Evolutionary conservation across 2,329 filamentous ascomycete species (phyloP), one percentile per base, ranked within the genome.

Genomic region (Raffaelea ambrosiae): DNA sequence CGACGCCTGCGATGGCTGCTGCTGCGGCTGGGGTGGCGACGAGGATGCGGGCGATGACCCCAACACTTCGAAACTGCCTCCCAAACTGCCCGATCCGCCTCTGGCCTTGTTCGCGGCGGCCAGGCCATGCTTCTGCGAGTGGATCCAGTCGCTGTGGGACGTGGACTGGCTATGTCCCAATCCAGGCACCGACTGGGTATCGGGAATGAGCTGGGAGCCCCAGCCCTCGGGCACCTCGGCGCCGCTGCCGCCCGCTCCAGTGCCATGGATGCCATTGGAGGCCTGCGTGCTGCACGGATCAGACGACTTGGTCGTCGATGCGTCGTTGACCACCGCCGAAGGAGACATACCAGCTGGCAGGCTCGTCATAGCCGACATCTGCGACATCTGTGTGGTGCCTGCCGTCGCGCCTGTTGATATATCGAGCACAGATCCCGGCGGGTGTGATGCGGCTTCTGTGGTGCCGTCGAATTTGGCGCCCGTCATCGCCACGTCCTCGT

Each of bases 251-350:
- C n/a, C n/a, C n/a, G n/a, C n/a, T n/a, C n/a, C 39, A 9, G n/a
- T 20, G 11, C 59, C 66, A 18, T 79, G 75, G 23, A 68, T 65
- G 19, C 85, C 84, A 52, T 89, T 88, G 3, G 83, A 86, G 50
- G 77, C 74, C 60, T 90, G 85, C 0, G 84, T 87, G 61, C 84
- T 83, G 33, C 40, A 62, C 78, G 75, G 48, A 3, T 77, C 81
- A 1, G 79, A 82, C 13, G 81, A 83, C 66, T 95, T 93, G n/a
- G 90, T 95, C 1, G 90, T 94, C 2, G 89, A 95, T 2, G 89
- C 91, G 58, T 95, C 89, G 58, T 97, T 96, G 46, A 83, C 69
- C 50, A 76, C 63, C 13, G 74, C 76, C 22, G 75, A 78, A 14
- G 78, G 78, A 4, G 77, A 78, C 46, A 79, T 67, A 4, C 76